Evolutionary conservation across 106 monocot genomes (phyloP).

Genomic region (Agapanthus africanus): DNA sequence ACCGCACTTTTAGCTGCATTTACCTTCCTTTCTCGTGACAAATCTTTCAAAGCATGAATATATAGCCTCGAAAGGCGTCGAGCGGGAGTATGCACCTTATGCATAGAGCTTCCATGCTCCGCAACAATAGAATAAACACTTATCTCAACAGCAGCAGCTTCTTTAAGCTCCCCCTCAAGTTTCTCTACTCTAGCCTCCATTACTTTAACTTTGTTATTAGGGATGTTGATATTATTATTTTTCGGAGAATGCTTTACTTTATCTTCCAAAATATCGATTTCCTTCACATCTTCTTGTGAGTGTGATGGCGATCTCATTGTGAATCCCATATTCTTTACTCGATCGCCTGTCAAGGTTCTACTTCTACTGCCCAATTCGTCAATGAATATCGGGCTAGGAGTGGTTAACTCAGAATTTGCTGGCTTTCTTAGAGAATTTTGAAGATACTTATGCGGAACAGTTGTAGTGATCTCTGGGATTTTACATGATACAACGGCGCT

Average conservation of each 20-base stretch:
- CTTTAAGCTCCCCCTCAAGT: conserved; percentile 73
- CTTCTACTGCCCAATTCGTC: conserved; percentile 18
- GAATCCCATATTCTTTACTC: conserved; percentile 25
- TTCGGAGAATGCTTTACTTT: conserved; percentile 22
- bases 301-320: conserved; percentile 28
- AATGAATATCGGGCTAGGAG: conserved; percentile 17
- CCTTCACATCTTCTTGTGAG: conserved; percentile 55
- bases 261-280: conserved; percentile 41
- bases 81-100: conserved; percentile 93
- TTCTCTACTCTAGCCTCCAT: conserved; percentile 52
- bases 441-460: conserved; percentile 11
- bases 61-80: conserved; percentile 80
- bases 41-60: conserved; percentile 36
- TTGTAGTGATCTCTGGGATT: conserved; percentile 7
- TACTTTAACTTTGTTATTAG: conserved; percentile 38
- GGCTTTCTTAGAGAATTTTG: conserved; percentile 25
- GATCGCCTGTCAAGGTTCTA: conserved; percentile 22
- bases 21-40: conserved; percentile 41
- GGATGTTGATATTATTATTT: conserved; percentile 15
- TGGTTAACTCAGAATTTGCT: conserved; percentile 15
- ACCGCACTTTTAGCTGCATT: conserved; percentile 53
- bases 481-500: conserved; percentile 7
- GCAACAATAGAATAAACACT: conserved; percentile 65
- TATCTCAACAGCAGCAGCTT: conserved; percentile 76
- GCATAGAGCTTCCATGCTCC: conserved; percentile 79